These are phyloP conservation scores for Cryphonectria naterciae DNA, from an alignment of 2,329 filamentous ascomycete species.

Conservation along the genomic window DNA sequence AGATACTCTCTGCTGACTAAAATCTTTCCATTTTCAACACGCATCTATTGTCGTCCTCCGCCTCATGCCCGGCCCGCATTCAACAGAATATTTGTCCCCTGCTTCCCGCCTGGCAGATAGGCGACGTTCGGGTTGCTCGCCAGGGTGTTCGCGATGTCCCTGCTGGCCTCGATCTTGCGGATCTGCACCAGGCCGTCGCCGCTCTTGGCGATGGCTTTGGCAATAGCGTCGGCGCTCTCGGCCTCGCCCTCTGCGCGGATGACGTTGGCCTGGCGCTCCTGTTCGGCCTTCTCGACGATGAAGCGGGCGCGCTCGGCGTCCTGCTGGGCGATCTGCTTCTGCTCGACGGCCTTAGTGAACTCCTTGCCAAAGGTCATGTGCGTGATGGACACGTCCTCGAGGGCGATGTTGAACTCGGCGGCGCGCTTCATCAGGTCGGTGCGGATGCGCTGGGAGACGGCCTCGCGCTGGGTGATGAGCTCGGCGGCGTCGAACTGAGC, in stretches of 20 bases:
- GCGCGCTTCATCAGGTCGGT: conserved; percentile 90
- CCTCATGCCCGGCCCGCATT: conserved; percentile 52
- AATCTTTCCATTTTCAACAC: neutral
- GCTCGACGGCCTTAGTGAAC: conserved; percentile 97
- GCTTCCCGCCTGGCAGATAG: conserved; percentile 81
- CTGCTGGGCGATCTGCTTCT: conserved; percentile 99
- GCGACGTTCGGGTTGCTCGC: conserved; percentile 92
- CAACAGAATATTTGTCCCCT: conserved; percentile 61
- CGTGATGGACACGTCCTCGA: conserved; percentile 98
- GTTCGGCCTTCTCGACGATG: conserved; percentile 98
- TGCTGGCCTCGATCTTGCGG: conserved; percentile 93
- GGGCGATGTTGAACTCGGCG: conserved; percentile 96
- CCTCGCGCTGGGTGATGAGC: conserved; percentile 98
- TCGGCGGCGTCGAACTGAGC: conserved; percentile 98
- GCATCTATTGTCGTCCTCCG: neutral
- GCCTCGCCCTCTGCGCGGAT: conserved; percentile 98
- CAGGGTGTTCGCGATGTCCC: conserved; percentile 91
- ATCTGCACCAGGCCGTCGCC: conserved; percentile 96
- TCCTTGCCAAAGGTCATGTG: conserved; percentile 99
- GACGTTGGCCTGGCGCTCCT: conserved; percentile 97
- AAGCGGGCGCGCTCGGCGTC: conserved; percentile 96
- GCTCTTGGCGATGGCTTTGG: conserved; percentile 87
- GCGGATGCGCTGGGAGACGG: conserved; percentile 92
- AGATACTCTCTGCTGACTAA: neutral
- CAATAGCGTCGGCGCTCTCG: conserved; percentile 94